Evolutionary conservation across 176 grass and related monocot genomes (phyloP).

Genomic region (Paspalum notatum): DNA sequence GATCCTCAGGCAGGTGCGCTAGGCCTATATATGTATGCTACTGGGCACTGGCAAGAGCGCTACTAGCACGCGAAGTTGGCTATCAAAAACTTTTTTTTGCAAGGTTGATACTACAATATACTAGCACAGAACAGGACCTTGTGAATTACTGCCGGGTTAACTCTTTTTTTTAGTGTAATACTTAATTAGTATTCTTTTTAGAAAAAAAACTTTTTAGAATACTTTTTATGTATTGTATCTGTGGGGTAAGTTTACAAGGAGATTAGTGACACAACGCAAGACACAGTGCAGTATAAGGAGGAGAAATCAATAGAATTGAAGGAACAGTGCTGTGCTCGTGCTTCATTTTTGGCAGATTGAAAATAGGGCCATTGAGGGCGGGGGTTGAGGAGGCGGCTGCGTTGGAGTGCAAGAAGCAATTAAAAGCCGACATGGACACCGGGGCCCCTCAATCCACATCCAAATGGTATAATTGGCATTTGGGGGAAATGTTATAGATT

Average conservation of each 20-base stretch:
- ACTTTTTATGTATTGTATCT: background rate
- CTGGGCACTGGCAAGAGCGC: background rate
- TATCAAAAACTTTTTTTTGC: too few relatives aligned
- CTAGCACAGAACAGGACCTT: background rate
- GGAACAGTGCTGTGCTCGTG: background rate
- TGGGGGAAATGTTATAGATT: background rate
- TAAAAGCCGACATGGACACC: background rate
- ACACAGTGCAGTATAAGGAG: background rate
- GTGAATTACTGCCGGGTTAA: background rate
- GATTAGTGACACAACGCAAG: background rate
- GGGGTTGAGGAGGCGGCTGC: too few relatives aligned
- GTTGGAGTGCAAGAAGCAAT: background rate
- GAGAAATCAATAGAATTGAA: background rate
- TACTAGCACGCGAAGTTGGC: background rate
- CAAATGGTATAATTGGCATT: background rate
- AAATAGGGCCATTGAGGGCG: background rate
- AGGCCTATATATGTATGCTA: constrained; percentile 28
- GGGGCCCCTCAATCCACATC: constrained; percentile 14
- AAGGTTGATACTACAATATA: background rate
- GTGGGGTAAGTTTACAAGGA: too few relatives aligned
- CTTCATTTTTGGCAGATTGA: background rate
- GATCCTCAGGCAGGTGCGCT: background rate
- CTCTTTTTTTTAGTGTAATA: too few relatives aligned
- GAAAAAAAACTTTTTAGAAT: too few relatives aligned
- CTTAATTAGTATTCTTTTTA: too few relatives aligned